phyloP scores from a whole-genome alignment of 164 flowering plant species.

The Cinnamomum chago region DNA sequence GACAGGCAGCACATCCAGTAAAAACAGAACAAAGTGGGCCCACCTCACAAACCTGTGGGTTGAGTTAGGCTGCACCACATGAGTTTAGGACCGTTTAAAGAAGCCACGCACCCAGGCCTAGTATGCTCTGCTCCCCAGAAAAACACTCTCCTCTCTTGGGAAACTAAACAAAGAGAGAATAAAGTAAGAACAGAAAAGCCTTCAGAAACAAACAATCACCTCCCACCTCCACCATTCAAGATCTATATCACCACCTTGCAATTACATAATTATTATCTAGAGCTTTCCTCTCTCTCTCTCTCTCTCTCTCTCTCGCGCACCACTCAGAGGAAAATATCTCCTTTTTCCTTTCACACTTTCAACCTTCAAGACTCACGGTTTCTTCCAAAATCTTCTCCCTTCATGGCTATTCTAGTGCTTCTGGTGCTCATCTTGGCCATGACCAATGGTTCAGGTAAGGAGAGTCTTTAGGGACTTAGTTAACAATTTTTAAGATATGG shows the following conservation, averaged over 20 bases:
- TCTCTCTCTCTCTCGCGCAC: not conserved
- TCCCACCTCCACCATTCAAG: not conserved
- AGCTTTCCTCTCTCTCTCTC: not conserved
- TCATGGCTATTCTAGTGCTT: constrained; percentile 23
- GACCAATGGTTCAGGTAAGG: constrained; percentile 30
- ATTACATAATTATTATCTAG: not conserved
- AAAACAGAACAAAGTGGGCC: too few relatives aligned
- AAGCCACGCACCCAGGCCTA: not conserved
- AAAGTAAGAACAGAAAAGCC: too few relatives aligned
- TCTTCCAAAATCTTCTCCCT: not conserved
- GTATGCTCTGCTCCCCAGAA: not conserved
- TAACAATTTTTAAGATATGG: constrained; percentile 3
- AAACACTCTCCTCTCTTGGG: not conserved
- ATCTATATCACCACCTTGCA: not conserved
- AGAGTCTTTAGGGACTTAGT: not conserved
- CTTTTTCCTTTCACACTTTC: not conserved
- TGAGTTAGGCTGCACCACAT: not conserved
- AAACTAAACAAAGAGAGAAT: not conserved
- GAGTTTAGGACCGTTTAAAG: constrained; percentile 2
- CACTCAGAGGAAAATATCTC: not conserved
- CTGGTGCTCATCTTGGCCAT: constrained; percentile 25
- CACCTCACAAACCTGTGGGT: not conserved
- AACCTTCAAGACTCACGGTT: not conserved
- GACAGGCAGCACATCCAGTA: too few relatives aligned
- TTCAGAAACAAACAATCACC: not conserved